Evolutionary conservation across 208 protist genomes (phyloP).

Genomic region (Wallacemonas collosoma): DNA sequence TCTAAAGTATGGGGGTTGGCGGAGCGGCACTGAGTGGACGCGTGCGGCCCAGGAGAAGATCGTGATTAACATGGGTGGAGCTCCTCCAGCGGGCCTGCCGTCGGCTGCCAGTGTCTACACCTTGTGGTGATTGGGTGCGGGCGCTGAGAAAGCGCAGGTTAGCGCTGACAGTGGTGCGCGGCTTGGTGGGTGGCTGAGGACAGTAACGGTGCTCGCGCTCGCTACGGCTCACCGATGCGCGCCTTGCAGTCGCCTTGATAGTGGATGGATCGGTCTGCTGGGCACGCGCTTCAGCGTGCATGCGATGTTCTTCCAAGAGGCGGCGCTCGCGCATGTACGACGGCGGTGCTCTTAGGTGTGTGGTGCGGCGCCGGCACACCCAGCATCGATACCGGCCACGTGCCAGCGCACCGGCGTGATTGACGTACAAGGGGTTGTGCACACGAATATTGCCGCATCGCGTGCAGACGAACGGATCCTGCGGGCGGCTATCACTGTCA

Average conservation of each 20-base stretch:
- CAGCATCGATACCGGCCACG: conserved; percentile 32
- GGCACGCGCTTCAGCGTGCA: not conserved
- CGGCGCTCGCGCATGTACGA: conserved; percentile 1
- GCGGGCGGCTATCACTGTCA: not conserved
- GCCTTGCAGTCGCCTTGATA: not conserved
- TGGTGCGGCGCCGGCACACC: conserved; percentile 33
- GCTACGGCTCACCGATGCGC: not conserved
- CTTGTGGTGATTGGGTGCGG: not conserved
- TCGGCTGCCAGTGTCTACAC: not conserved
- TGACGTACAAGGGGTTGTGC: conserved; percentile 21
- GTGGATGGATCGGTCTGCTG: not conserved
- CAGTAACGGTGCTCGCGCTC: not conserved
- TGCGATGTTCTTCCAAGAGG: not conserved
- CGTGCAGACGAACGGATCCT: conserved; percentile 39
- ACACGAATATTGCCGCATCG: conserved; percentile 38
- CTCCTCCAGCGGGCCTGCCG: conserved; percentile 6
- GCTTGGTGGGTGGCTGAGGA: not conserved
- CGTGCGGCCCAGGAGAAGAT: not conserved
- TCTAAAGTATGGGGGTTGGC: conserved; percentile 3
- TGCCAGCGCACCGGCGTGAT: conserved; percentile 14
- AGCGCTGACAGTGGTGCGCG: conserved; percentile 11
- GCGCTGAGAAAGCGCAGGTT: conserved; percentile 7
- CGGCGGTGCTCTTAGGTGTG: conserved; percentile 26
- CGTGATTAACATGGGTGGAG: not conserved
- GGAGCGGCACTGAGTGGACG: conserved; percentile 1